phyloP scores from a whole-genome alignment of 768 basidiomycete genomes.

The Boletus coccyginus region DNA sequence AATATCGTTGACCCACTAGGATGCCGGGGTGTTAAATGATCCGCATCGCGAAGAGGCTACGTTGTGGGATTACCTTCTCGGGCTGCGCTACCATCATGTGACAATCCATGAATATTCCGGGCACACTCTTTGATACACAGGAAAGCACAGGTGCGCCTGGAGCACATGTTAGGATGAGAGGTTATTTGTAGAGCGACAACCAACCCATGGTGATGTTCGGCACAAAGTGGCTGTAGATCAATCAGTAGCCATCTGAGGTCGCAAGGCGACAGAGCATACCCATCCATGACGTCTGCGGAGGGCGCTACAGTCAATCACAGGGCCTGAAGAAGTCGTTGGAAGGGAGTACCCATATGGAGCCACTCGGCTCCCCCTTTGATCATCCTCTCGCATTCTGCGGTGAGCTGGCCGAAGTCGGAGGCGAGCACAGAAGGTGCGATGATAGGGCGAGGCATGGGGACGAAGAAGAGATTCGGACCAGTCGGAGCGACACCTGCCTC shows the following conservation, averaged over 20 bases:
- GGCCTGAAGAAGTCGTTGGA: constrained; percentile 1
- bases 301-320: constrained; percentile 9
- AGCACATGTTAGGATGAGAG: constrained; percentile 9
- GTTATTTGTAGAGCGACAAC: constrained; percentile 19
- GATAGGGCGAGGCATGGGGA: constrained; percentile 79
- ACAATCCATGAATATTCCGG: constrained; percentile 99
- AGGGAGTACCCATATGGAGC: constrained; percentile 86
- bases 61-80: constrained; percentile 58
- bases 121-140: constrained; percentile 81
- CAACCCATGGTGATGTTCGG: constrained; percentile 97
- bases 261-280: constrained; percentile 44
- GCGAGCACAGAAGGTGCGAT: constrained; percentile 97
- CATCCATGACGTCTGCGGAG: constrained; percentile 95
- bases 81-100: constrained; percentile 99
- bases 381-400: constrained; percentile 95
- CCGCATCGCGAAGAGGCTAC: not conserved
- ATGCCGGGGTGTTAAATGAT: not conserved
- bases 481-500: constrained; percentile 23
- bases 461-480: constrained; percentile 2
- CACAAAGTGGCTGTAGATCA: constrained; percentile 80
- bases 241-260: not conserved
- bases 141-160: constrained; percentile 85
- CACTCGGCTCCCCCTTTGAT: constrained; percentile 93
- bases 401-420: constrained; percentile 93
- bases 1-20: constrained; percentile 93